These are phyloP conservation scores for Vaccinium macrocarpon DNA, from an alignment of 148 eudicot species.

Conservation along the genomic window DNA sequence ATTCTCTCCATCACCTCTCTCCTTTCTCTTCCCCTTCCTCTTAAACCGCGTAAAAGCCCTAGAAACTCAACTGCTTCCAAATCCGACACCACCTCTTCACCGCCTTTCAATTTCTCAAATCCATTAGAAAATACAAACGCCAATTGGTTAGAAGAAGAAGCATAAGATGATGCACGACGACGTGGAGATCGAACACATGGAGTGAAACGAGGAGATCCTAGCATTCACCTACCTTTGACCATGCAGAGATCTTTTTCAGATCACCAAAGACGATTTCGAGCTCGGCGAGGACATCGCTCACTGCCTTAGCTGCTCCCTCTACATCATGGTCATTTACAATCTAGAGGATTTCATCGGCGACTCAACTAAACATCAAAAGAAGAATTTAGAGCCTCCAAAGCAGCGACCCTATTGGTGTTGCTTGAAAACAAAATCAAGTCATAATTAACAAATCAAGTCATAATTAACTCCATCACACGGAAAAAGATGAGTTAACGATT, in stretches of 20 bases:
- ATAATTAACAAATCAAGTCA: not conserved
- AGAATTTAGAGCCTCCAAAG: slow-evolving; percentile 41
- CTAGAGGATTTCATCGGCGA: slow-evolving; percentile 58
- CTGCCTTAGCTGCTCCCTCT: slow-evolving; percentile 92
- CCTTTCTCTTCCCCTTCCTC: too few species aligned
- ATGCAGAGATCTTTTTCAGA: slow-evolving; percentile 83
- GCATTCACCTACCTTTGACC: slow-evolving; percentile 87
- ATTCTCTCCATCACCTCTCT: too few species aligned
- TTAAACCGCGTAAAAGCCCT: too few species aligned
- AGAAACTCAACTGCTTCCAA: too few species aligned
- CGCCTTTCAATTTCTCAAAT: not conserved
- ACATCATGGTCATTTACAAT: slow-evolving; percentile 79
- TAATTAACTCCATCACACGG: not conserved
- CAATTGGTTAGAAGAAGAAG: not conserved
- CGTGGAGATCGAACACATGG: slow-evolving; percentile 98
- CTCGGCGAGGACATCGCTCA: slow-evolving; percentile 94
- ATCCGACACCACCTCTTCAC: not conserved
- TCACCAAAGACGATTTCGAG: slow-evolving; percentile 71
- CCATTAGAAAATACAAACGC: not conserved
- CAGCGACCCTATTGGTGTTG: slow-evolving; percentile 63
- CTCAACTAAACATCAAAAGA: slow-evolving; percentile 20
- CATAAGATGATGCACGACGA: slow-evolving; percentile 76
- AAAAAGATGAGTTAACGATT: not conserved
- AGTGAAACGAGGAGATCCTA: slow-evolving; percentile 80
- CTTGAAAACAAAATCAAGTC: slow-evolving; percentile 34